Percentiles rank a stretch among this genome's conserved stretches.
Conservation (phyloP, 768 basidiomycete species). For the Hydnum rufescens region DNA sequence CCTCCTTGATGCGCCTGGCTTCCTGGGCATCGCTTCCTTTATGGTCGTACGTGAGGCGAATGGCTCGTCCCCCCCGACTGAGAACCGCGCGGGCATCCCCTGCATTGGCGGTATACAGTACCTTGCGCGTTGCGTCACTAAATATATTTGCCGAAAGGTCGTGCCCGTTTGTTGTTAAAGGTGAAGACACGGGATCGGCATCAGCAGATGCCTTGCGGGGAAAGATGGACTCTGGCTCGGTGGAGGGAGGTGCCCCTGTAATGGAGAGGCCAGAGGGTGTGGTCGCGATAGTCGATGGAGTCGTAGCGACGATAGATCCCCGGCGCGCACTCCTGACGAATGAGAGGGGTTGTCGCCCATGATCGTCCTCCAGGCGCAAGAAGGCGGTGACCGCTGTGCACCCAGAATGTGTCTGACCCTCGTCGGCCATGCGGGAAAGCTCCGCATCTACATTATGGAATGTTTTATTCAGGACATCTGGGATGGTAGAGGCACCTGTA, state of each 20-base stretch:
- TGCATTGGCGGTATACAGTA: conserved; percentile 89
- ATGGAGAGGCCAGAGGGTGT: not conserved
- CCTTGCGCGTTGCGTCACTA: conserved; percentile 26
- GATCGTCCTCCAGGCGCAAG: conserved; percentile 69
- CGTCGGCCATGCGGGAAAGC: conserved; percentile 68
- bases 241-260: not conserved
- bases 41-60: conserved; percentile 93
- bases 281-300: not conserved
- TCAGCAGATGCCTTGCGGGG: conserved; percentile 24
- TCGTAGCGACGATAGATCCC: conserved; percentile 8
- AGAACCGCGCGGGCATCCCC: conserved; percentile 92
- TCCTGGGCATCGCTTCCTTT: conserved; percentile 96
- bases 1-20: conserved; percentile 92
- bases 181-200: not conserved
- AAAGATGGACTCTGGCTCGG: conserved; percentile 25
- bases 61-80: conserved; percentile 73
- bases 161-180: not conserved
- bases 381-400: conserved; percentile 96
- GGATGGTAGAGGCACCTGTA: conserved; percentile 24
- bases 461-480: conserved; percentile 79
- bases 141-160: not conserved
- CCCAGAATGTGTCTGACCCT: conserved; percentile 87
- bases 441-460: conserved; percentile 82
- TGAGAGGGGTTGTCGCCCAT: conserved; percentile 49
- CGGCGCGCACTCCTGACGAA: not conserved